A percentile compares a stretch with the other conserved stretches of the same genome.
Evolutionary conservation across 768 basidiomycete genomes (phyloP).

Genomic region (Trametes gibbosa): DNA sequence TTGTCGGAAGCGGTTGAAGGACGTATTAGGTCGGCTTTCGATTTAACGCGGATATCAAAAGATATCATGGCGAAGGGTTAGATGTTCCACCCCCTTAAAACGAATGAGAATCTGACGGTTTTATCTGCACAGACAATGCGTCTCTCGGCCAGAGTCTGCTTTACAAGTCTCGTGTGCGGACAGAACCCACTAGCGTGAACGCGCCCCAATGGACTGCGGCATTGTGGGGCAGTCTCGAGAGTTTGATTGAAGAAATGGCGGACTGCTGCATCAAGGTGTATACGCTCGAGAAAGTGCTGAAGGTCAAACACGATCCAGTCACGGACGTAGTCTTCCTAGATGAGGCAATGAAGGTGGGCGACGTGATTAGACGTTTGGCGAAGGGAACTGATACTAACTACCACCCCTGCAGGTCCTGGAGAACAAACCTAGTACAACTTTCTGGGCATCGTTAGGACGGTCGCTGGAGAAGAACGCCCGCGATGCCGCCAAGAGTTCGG

Average conservation of each 20-base stretch:
- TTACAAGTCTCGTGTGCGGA: slow-evolving; percentile 85
- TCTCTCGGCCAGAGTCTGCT: slow-evolving; percentile 35
- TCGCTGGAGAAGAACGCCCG: slow-evolving; percentile 80
- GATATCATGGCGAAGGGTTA: slow-evolving; percentile 80
- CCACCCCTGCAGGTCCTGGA: slow-evolving; percentile 67
- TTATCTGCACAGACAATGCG: slow-evolving; percentile 20
- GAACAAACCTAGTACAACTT: slow-evolving; percentile 85
- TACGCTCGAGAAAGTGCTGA: slow-evolving; percentile 90
- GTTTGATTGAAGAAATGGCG: slow-evolving; percentile 84
- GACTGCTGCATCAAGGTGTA: slow-evolving; percentile 95
- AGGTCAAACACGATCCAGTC: slow-evolving; percentile 79
- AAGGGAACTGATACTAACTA: too few relatives aligned
- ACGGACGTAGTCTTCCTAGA: slow-evolving; percentile 83
- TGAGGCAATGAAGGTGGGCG: slow-evolving; percentile 86
- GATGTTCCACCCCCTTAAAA: background rate
- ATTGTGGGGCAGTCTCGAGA: slow-evolving; percentile 79
- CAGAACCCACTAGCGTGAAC: slow-evolving; percentile 86
- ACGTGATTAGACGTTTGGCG: too few relatives aligned
- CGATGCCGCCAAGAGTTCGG: slow-evolving; percentile 76
- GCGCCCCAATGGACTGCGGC: slow-evolving; percentile 83
- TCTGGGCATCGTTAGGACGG: slow-evolving; percentile 82
- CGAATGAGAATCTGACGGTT: background rate
- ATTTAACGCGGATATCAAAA: slow-evolving; percentile 81
- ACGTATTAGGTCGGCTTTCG: slow-evolving; percentile 80
- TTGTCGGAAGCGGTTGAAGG: slow-evolving; percentile 81